Evolutionary conservation across 148 eudicot genomes (phyloP).

Genomic region (Pouteria glomerata): DNA sequence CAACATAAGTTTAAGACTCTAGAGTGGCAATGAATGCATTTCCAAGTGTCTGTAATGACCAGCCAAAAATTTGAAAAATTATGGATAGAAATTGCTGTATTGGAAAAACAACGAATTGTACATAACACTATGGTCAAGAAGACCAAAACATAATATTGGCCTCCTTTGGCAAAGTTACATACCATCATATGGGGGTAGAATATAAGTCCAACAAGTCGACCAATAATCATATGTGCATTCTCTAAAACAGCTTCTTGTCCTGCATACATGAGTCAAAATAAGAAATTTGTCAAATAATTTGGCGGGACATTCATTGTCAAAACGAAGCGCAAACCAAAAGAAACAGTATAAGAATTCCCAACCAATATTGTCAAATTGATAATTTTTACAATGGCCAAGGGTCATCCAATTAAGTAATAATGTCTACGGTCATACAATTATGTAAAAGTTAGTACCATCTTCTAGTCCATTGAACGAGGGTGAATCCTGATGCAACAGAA

Average conservation of each 20-base stretch:
- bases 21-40: neutral
- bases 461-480: too few species aligned
- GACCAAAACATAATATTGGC: neutral
- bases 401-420: too few species aligned
- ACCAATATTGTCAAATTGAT: neutral
- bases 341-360: neutral
- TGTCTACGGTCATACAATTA: too few species aligned
- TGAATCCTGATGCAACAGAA: too few species aligned
- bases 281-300: neutral
- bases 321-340: neutral
- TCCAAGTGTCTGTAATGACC: neutral
- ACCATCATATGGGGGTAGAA: conserved; percentile 85
- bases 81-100: neutral
- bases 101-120: too few species aligned
- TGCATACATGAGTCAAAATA: conserved; percentile 27
- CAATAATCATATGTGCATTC: conserved; percentile 44
- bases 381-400: neutral
- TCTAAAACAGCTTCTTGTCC: conserved; percentile 67
- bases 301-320: neutral
- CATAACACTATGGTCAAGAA: too few species aligned
- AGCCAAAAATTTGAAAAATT: neutral
- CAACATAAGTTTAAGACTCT: neutral
- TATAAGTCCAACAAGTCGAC: conserved; percentile 52
- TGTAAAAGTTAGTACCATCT: too few species aligned
- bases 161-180: conserved; percentile 12